Evolutionary conservation across 2,329 filamentous ascomycete genomes (phyloP).

Genomic region (Spiromastix sp.): DNA sequence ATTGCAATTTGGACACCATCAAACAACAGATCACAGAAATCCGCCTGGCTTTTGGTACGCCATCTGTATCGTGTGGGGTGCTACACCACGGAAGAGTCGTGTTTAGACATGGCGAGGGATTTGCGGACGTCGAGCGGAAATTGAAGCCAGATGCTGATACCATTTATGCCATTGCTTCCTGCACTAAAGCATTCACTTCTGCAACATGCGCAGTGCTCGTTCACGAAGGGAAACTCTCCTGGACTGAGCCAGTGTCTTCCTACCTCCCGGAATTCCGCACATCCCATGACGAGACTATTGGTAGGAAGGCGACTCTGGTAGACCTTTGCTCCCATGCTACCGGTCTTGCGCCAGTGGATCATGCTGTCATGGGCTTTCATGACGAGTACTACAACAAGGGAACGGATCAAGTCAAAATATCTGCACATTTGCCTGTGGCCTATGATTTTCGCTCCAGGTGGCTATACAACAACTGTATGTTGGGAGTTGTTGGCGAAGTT

Average conservation of each 20-base stretch:
- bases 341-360: conserved; percentile 10
- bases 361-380: neutral
- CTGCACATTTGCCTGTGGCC: neutral
- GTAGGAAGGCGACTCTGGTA: conserved; percentile 13
- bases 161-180: conserved; percentile 18
- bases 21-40: no score
- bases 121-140: conserved; percentile 13
- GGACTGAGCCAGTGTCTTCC: conserved; percentile 14
- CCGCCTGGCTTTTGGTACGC: neutral
- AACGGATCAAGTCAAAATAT: neutral
- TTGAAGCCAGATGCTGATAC: conserved; percentile 14
- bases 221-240: conserved; percentile 14
- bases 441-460: neutral
- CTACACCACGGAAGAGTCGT: conserved; percentile 13
- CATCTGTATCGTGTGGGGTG: conserved; percentile 16
- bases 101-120: conserved; percentile 15
- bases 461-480: neutral
- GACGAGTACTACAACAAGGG: neutral
- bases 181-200: conserved; percentile 20
- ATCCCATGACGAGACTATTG: conserved; percentile 10
- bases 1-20: no score
- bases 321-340: conserved; percentile 19
- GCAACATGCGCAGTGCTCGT: conserved; percentile 19
- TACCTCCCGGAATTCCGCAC: conserved; percentile 16
- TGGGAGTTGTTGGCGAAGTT: conserved; percentile 6